Evolutionary conservation across 2,329 filamentous ascomycete genomes (phyloP), one percentile per base, ranked within the genome.

Genomic region (Colletotrichum musae): DNA sequence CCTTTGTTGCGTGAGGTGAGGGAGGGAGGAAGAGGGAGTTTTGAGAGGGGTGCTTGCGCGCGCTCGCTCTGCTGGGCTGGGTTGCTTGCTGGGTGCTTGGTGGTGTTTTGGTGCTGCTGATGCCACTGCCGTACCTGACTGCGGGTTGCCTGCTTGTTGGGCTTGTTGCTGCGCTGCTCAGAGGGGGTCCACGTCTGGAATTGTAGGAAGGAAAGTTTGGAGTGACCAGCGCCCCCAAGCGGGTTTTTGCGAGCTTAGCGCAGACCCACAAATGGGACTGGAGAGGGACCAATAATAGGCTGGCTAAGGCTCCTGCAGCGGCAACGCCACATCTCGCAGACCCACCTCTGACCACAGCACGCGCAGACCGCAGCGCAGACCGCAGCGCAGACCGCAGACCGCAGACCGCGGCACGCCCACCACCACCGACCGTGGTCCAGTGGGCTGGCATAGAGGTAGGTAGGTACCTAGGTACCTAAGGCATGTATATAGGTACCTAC

Each of bases 201-300:
- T 70, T 71, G 69, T 60, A 70, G 62, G 56, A 70, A 63, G 58
- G 50, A 59, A 63, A 57, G 61, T 62, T 61, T 65, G 65, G 45
- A 62, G 58, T 26, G 21, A 26, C 59, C 26, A 47, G 32, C 52
- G 58, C 65, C 68, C 68, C 60, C 75, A 74, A 74, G 73, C 73
- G 73, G 75, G 65, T 75, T 70, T 75, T 76, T 71, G 73, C 75
- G 76, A 73, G 58, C 68, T 71, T 72, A 71, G 71, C 73, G 72
- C 67, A 70, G 58, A 39, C 68, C 73, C 75, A 74, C 74, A 76
- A 74, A 73, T 73, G 75, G 74, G 68, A 64, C 70, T 52, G 54
- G 54, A 57, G 57, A 64, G 72, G 71, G 73, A 65, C 79, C 78
- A 80, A 80, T 80, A 74, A 79, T 73, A 72, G 50, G 18, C 72